Base-by-base conservation (phyloP, 768 basidiomycete genomes). In the Neoboletus subvelutipes region DNA sequence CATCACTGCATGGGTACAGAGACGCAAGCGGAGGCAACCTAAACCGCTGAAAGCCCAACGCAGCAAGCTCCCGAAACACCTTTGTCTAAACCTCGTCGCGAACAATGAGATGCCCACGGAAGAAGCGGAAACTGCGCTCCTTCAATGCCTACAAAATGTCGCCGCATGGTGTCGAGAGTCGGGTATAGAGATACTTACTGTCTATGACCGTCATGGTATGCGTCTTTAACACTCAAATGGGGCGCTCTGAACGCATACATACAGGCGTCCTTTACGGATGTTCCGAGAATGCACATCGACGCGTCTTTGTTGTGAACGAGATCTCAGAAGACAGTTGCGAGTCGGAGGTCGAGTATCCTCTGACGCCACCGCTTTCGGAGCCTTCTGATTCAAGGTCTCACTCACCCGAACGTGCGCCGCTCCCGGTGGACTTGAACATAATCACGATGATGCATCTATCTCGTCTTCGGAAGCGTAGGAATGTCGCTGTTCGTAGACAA, bases 291-390 rank as follows among this genome's bases (percentile, higher is more conserved):
- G 79, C 83, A 37, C 74, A 72, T 39, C 73, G 75, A 58, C 73
- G 73, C 47, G 63, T 81, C 49, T 66, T 73, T 52, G 45, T 59
- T 9, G 45, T 56, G 55, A 56, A 62, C 51, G 70, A 68, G 53
- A 48, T 34, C 46, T 63, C 37, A 31, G 61, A 59, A 52, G 72
- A 78, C 31, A 74, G 73, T 20, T 75, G 76, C 52, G 81, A 80
- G 54, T 81, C 83, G 20, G 87, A 88, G 54, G 70, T 81, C 4
- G 81, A 84, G 64, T 90, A 85, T 68, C 90, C 90, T 40, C 75
- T 83, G 43, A 92, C 90, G 0, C 90, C 90, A n/a, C 90, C 90
- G 4, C 74, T 80, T 18, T 92, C 90, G 9, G 89, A 90, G 67
- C 80, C 79, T 64, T 83, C 87, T 26, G 82, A 80, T 26, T 88